Evolutionary conservation across 78 protist species (phyloP).

Genomic region (Mantamonas sphyraenae): DNA sequence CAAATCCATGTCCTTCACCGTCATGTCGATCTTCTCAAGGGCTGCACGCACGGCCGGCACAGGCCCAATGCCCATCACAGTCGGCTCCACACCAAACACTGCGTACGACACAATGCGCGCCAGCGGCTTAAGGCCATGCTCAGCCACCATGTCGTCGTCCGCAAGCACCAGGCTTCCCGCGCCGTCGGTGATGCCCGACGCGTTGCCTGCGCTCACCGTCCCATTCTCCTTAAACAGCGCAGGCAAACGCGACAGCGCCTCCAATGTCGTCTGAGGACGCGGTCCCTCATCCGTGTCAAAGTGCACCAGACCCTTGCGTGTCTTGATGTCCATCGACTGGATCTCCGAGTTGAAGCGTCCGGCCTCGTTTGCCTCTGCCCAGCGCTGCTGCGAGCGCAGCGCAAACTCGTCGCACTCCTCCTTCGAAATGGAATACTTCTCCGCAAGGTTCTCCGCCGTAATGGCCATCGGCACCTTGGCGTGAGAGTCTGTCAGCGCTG

Average conservation of each 20-base stretch:
- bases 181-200: conserved; percentile 68
- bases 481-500: conserved; percentile 49
- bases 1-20: conserved; percentile 31
- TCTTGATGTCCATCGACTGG: conserved; percentile 31
- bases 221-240: conserved; percentile 55
- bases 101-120: conserved; percentile 33
- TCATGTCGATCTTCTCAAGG: conserved; percentile 17
- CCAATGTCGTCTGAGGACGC: conserved; percentile 18
- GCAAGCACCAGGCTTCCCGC: conserved; percentile 58
- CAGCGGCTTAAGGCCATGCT: conserved; percentile 43
- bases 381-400: conserved; percentile 28
- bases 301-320: neutral
- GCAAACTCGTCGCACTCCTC: conserved; percentile 49
- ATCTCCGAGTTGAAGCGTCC: conserved; percentile 46
- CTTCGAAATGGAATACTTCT: conserved; percentile 35
- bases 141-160: conserved; percentile 33
- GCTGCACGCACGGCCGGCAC: conserved; percentile 24
- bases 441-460: conserved; percentile 59
- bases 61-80: conserved; percentile 55
- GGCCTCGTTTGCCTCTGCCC: conserved; percentile 17
- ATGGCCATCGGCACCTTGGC: conserved; percentile 51
- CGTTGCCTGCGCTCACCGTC: conserved; percentile 56
- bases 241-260: conserved; percentile 22
- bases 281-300: conserved; percentile 59
- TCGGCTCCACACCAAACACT: conserved; percentile 48